Percentiles rank a stretch among this genome's conserved stretches.
Conservation (phyloP, 768 basidiomycete genomes). For the Pleurotus sapidus region DNA sequence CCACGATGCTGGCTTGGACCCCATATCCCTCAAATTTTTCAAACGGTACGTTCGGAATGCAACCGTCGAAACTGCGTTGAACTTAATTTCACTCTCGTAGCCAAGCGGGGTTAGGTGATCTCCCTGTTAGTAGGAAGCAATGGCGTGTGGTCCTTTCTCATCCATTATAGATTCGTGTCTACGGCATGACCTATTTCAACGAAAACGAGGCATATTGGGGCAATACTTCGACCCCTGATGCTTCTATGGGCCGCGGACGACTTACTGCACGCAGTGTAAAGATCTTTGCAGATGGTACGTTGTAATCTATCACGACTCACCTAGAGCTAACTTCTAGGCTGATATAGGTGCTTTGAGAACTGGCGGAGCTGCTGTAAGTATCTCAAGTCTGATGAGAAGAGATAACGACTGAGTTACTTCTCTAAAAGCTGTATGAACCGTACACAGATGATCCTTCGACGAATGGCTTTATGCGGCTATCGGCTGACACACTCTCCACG, state of each 20-base stretch:
- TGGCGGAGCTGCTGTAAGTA: constrained; percentile 81
- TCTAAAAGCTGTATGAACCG: constrained; percentile 66
- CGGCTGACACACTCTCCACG: constrained; percentile 55
- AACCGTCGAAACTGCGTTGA: not conserved
- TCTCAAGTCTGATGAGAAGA: not conserved
- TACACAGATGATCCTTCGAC: constrained; percentile 78
- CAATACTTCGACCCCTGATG: constrained; percentile 51
- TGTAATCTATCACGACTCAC: not conserved
- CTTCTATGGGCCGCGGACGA: constrained; percentile 56
- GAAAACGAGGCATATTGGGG: constrained; percentile 74
- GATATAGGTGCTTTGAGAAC: constrained; percentile 74
- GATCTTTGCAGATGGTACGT: constrained; percentile 70
- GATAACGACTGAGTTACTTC: not conserved
- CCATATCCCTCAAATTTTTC: constrained; percentile 73
- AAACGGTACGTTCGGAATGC: constrained; percentile 40
- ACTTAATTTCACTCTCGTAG: constrained; percentile 31
- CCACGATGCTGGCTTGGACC: constrained; percentile 80
- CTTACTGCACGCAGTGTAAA: constrained; percentile 76
- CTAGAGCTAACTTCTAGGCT: no score
- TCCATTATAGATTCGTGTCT: constrained; percentile 63
- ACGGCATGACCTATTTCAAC: constrained; percentile 74
- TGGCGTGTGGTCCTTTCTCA: not conserved
- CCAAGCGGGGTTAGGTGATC: constrained; percentile 50
- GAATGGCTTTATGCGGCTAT: constrained; percentile 74
- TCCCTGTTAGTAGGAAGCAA: constrained; percentile 49